Evolutionary conservation across 352 stramenopile species (phyloP), one percentile per base, ranked within the genome.

Genomic region (Globisporangium spiculum): DNA sequence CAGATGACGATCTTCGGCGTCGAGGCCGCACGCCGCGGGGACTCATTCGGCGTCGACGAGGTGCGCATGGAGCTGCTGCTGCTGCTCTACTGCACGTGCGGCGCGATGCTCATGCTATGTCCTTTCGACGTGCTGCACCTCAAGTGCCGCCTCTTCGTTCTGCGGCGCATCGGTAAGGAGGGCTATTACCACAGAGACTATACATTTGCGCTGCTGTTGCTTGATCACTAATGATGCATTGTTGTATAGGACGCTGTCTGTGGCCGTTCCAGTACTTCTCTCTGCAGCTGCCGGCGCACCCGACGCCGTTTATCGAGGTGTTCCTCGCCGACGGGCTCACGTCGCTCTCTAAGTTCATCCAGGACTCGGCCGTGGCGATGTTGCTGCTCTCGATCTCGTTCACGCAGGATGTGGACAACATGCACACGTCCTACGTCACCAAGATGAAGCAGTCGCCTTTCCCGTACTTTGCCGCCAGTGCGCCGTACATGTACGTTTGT

Each of bases 321-420:
- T 93, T 93, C 63, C 74, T 94, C 22, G 87, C 87, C 32, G 87
- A 93, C 63, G 87, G 82, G 12, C 76, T 94, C 69, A 94, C 87
- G 69, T 92, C 82, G 65, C 72, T 93, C 66, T 94, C 87, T 72
- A 94, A 94, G 78, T 91, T 92, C 55, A 84, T 92, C 48, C 82
- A 92, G 63, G 87, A 94, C 71, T 63, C 81, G 65, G 76, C 79
- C 0, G 78, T 92, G 14, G 85, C 83, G 58, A 65, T 86, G 56
- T 71, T 91, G 71, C 74, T 94, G 69, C 72, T 94, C 41, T 67
- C 75, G 20, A 67, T 90, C 65, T 88, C 82, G 41, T 78, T 86
- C 63, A 76, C 76, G 41, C 75, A 75, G 58, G 78, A 88, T 32
- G 65, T 76, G 1, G 67, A 85, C 30, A 69, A 82, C 41, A 66